These are phyloP conservation scores for Leccinum truebloodii DNA, from an alignment of 768 basidiomycete species.

Conservation along the genomic window DNA sequence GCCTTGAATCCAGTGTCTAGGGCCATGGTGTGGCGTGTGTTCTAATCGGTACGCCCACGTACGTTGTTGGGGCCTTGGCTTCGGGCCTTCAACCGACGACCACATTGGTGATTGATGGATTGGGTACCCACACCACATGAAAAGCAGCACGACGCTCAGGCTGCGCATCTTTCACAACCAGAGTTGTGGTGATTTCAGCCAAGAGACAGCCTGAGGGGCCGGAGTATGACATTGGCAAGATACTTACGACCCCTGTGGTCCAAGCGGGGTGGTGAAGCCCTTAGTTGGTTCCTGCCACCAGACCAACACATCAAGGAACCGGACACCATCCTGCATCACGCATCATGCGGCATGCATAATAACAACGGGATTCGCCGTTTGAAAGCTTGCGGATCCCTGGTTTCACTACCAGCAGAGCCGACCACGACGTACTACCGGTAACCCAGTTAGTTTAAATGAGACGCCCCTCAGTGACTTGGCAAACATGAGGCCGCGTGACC, in stretches of 20 bases:
- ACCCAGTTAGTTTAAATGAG: background rate
- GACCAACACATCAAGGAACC: background rate
- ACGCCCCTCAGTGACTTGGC: background rate
- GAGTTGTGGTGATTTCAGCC: background rate
- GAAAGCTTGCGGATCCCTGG: background rate
- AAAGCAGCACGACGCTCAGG: constrained; percentile 30
- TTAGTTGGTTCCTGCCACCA: background rate
- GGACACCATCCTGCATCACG: background rate
- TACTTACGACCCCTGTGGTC: constrained; percentile 12
- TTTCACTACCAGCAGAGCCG: constrained; percentile 1
- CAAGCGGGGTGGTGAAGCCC: background rate
- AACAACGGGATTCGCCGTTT: background rate
- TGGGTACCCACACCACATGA: constrained; percentile 37
- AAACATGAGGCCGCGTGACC: background rate
- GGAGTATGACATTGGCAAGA: background rate
- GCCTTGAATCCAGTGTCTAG: too few species aligned
- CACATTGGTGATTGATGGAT: constrained; percentile 42
- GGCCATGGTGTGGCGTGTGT: constrained; percentile 21
- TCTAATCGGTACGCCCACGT: constrained; percentile 30
- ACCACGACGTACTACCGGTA: background rate
- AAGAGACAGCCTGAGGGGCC: background rate
- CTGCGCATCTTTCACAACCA: constrained; percentile 23
- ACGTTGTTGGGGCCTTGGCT: constrained; percentile 31
- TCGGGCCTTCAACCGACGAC: constrained; percentile 22
- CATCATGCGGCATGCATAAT: constrained; percentile 2